Percentiles rank a stretch among this genome's conserved stretches.
Evolutionary conservation across 2,329 filamentous ascomycete genomes (phyloP).

Genomic region (Chrysoporthe deuterocubensis): DNA sequence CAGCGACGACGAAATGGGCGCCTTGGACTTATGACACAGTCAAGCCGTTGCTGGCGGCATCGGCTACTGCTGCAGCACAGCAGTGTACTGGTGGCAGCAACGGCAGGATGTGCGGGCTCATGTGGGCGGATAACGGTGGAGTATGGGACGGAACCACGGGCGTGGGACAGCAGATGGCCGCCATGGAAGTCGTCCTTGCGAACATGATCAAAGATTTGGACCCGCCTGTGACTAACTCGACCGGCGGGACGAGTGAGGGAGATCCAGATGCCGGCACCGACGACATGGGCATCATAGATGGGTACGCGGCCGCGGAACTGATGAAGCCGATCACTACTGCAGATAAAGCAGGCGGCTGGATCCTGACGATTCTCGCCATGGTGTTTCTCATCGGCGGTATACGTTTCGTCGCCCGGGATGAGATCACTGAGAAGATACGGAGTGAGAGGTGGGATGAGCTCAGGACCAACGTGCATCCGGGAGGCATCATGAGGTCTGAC

Average conservation of each 20-base stretch:
- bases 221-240: constrained; percentile 51
- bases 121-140: constrained; percentile 56
- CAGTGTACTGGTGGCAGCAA: constrained; percentile 63
- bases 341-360: constrained; percentile 71
- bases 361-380: constrained; percentile 52
- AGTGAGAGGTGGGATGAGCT: constrained; percentile 19
- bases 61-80: constrained; percentile 59
- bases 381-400: constrained; percentile 21
- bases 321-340: constrained; percentile 54
- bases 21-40: constrained; percentile 60
- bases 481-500: not conserved
- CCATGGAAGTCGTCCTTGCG: constrained; percentile 66
- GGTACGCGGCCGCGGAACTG: constrained; percentile 33
- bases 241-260: constrained; percentile 61
- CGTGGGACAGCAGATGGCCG: constrained; percentile 73
- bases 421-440: constrained; percentile 8
- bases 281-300: constrained; percentile 47
- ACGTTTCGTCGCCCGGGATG: constrained; percentile 24
- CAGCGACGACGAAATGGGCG: constrained; percentile 65
- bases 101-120: constrained; percentile 62
- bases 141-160: constrained; percentile 63
- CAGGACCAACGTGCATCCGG: not conserved
- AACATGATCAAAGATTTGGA: constrained; percentile 56
- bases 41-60: constrained; percentile 57
- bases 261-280: constrained; percentile 47